These are phyloP conservation scores for Penicillium corylophilum DNA, from an alignment of 2,329 filamentous ascomycete genomes.

Conservation along the genomic window DNA sequence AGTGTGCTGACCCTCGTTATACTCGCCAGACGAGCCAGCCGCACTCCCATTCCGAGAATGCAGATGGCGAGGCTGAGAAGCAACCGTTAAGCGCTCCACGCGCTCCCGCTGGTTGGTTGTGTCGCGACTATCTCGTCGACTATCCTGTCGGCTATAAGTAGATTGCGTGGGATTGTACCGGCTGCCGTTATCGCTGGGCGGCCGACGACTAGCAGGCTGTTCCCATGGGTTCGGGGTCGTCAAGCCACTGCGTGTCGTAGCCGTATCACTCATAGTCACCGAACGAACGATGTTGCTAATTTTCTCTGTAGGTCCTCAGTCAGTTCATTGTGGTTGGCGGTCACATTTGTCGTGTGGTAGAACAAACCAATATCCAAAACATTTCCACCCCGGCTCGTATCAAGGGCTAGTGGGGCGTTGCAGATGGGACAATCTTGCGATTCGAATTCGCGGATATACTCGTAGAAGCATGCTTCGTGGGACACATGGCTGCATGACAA, in stretches of 20 bases:
- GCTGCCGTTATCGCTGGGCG: constrained; percentile 34
- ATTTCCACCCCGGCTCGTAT: constrained; percentile 90
- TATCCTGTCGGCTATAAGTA: constrained; percentile 35
- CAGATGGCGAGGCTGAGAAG: constrained; percentile 37
- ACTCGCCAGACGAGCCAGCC: constrained; percentile 72
- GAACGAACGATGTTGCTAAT: constrained; percentile 89
- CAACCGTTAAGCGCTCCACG: constrained; percentile 46
- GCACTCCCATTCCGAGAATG: constrained; percentile 80
- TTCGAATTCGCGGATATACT: constrained; percentile 93
- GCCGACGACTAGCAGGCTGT: constrained; percentile 31
- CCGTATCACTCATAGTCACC: constrained; percentile 65
- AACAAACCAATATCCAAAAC: constrained; percentile 81
- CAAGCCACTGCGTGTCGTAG: constrained; percentile 48
- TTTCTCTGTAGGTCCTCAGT: constrained; percentile 66
- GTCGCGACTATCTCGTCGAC: constrained; percentile 45
- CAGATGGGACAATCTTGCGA: constrained; percentile 93
- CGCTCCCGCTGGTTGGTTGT: constrained; percentile 43
- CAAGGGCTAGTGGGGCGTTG: constrained; percentile 84
- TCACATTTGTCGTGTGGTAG: background rate
- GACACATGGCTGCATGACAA: constrained; percentile 97
- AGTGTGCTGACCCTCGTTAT: constrained; percentile 70
- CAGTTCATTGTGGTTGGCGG: constrained; percentile 12
- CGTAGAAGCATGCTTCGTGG: constrained; percentile 97
- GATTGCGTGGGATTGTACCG: constrained; percentile 19
- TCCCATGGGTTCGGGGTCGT: constrained; percentile 66